phyloP scores from a whole-genome alignment of 148 eudicot species.

The Arbutus unedo region DNA sequence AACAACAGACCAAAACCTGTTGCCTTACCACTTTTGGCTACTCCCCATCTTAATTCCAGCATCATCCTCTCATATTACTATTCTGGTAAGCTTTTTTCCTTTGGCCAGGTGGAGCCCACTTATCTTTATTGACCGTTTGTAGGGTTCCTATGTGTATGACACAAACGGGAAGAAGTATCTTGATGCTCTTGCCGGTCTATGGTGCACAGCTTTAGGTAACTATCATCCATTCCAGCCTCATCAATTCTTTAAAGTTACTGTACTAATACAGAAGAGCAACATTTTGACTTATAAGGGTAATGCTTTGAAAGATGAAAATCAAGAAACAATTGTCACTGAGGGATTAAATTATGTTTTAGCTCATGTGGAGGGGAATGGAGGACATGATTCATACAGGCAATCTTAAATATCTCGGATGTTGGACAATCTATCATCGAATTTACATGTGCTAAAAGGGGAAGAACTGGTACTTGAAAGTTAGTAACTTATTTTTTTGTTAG shows the following conservation, averaged over 20 bases:
- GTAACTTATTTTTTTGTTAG: too few relatives aligned
- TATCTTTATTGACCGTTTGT: slow-evolving; percentile 14
- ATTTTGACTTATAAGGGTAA: not conserved
- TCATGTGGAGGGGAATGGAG: not conserved
- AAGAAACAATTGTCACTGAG: not conserved
- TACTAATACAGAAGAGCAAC: not conserved
- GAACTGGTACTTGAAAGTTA: not conserved
- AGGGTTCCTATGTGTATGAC: slow-evolving; percentile 91
- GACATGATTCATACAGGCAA: not conserved
- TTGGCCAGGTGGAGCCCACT: not conserved
- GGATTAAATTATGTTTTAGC: slow-evolving; percentile 1
- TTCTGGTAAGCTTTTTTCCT: not conserved
- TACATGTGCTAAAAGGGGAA: not conserved
- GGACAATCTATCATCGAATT: not conserved
- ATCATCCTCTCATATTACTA: not conserved
- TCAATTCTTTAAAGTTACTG: not conserved
- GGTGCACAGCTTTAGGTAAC: slow-evolving; percentile 95
- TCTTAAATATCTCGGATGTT: not conserved
- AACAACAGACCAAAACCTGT: not conserved
- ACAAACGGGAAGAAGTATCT: slow-evolving; percentile 76
- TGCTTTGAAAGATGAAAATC: not conserved
- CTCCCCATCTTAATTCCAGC: not conserved
- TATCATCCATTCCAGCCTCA: not conserved
- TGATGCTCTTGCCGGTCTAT: slow-evolving; percentile 94
- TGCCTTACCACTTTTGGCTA: not conserved